Base-by-base conservation (phyloP, 805 yeast species). In the Lachancea lanzarotensis region DNA sequence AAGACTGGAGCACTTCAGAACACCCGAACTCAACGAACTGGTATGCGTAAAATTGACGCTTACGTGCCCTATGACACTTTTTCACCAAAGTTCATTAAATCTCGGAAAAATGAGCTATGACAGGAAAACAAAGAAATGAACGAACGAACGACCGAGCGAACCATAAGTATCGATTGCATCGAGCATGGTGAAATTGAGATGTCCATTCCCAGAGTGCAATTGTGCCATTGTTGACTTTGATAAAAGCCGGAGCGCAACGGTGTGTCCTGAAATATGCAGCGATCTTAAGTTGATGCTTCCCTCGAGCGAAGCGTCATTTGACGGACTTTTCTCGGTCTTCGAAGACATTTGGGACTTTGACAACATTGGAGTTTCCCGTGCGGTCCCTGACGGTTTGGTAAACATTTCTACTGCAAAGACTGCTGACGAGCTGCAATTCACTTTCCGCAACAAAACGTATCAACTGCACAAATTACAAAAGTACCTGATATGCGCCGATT, bases 261-360 rank as follows among this genome's bases (percentile, higher is more conserved):
- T 59, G 2, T 52, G 57, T 2, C 31, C 35, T 6, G 30, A 34
- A 8, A 49, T 52, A 2, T 42, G 49, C 32, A 53, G 54, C 1
- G 27, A 42, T 5, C 54, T 54, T 35, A 52, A 55, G 18, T 18
- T 63, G n/a, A 52, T 57, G 58, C 52, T 52, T 20, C 40, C 33
- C 17, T 42, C 33, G 15, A 33, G 15, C n/a, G 26, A 42, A 10
- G 20, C 35, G 2, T 42, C 42, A 1, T 16, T 38, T 3, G 38
- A 37, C 9, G 52, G 44, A 8, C 41, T 46, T 7, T 81, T 78
- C 54, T 67, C 71, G 35, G 54, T 66, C 25, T 66, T 82, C 1
- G 55, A 64, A 2, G 86, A 82, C 54, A 78, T 81, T 43, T 84
- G 93, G 93, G 84, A 78, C 50, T 84, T 84, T 53, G 90, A 84